These are phyloP conservation scores for Wickerhamomyces sp. DNA, from an alignment of 1,139 yeast species.

Conservation along the genomic window DNA sequence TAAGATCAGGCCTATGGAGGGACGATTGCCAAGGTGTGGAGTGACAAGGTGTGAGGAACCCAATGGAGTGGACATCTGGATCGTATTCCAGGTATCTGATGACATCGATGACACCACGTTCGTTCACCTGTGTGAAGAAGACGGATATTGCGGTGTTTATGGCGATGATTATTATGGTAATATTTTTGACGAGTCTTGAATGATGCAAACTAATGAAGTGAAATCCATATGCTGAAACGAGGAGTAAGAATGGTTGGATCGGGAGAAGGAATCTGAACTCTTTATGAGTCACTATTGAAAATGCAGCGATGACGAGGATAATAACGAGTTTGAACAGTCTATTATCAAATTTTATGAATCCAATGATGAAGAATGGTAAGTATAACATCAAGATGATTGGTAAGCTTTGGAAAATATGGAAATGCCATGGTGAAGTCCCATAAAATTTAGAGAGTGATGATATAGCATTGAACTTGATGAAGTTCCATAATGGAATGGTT, in stretches of 20 bases:
- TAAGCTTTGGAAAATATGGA: slow-evolving; percentile 75
- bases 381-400: slow-evolving; percentile 70
- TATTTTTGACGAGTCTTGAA: slow-evolving; percentile 6
- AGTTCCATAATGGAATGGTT: slow-evolving; percentile 63
- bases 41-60: slow-evolving; percentile 91
- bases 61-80: slow-evolving; percentile 45
- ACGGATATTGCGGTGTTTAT: slow-evolving; percentile 41
- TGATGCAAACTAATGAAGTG: slow-evolving; percentile 15
- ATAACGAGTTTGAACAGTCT: slow-evolving; percentile 19
- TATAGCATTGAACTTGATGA: slow-evolving; percentile 70
- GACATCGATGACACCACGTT: slow-evolving; percentile 77
- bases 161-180: slow-evolving; percentile 24
- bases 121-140: slow-evolving; percentile 64
- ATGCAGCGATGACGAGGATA: slow-evolving; percentile 41
- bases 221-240: slow-evolving; percentile 33
- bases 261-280: slow-evolving; percentile 92
- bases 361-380: slow-evolving; percentile 53
- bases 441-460: slow-evolving; percentile 75
- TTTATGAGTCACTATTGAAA: slow-evolving; percentile 72
- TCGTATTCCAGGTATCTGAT: slow-evolving; percentile 46
- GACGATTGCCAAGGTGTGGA: slow-evolving; percentile 95
- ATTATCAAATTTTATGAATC: slow-evolving; percentile 26
- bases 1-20: slow-evolving; percentile 53
- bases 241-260: slow-evolving; percentile 66
- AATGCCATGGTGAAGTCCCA: slow-evolving; percentile 83